Conservation (phyloP, 2,329 filamentous ascomycete genomes). For the Arachnomyces sp. region DNA sequence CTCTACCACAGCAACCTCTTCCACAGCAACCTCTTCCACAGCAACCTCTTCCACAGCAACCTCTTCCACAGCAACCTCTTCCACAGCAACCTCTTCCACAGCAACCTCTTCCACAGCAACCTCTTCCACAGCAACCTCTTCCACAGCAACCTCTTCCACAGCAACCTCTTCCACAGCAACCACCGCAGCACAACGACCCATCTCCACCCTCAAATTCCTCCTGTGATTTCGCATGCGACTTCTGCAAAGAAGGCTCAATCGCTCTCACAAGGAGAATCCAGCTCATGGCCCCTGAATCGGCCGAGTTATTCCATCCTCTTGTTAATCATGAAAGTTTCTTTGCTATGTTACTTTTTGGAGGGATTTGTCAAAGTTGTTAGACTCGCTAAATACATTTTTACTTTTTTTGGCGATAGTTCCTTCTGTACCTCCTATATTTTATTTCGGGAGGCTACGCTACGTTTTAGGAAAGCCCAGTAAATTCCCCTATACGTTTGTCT, state of each 20-base stretch:
- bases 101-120: not conserved
- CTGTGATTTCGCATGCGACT: slow-evolving; percentile 71
- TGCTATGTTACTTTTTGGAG: no score
- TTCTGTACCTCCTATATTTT: no score
- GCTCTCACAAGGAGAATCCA: slow-evolving; percentile 52
- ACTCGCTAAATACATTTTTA: no score
- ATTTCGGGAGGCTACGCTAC: no score
- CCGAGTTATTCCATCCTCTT: no score
- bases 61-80: slow-evolving; percentile 29
- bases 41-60: not conserved
- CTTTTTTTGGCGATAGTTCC: no score
- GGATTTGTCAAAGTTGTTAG: no score
- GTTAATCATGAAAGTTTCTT: no score
- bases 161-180: not conserved
- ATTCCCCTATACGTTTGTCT: no score
- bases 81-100: not conserved
- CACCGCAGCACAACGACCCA: not conserved
- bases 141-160: slow-evolving; percentile 2
- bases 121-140: slow-evolving; percentile 21
- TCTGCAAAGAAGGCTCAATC: slow-evolving; percentile 59
- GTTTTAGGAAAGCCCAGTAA: no score
- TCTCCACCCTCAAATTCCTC: slow-evolving; percentile 24
- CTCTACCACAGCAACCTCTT: slow-evolving; percentile 20
- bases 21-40: not conserved
- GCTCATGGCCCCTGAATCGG: slow-evolving; percentile 20